These are phyloP conservation scores for Triangularia verruculosa DNA, from an alignment of 2,329 filamentous ascomycete genomes.

Conservation along the genomic window DNA sequence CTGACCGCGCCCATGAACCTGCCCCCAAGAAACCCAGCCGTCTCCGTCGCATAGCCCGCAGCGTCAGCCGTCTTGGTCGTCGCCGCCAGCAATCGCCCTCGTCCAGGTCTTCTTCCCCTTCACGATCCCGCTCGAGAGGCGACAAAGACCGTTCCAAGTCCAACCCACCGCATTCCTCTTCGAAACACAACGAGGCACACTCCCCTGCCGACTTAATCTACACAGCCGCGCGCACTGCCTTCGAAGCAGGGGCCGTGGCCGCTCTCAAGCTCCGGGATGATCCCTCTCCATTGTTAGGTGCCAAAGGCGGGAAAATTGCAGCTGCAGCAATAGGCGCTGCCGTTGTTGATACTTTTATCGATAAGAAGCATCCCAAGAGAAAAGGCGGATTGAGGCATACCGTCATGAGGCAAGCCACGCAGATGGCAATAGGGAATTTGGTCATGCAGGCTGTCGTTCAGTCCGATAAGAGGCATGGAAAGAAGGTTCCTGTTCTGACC, in stretches of 20 bases:
- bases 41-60: constrained; percentile 2
- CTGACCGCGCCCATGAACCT: not conserved
- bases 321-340: constrained; percentile 25
- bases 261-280: constrained; percentile 28
- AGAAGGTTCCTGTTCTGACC: not conserved
- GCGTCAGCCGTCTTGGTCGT: not conserved
- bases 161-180: constrained; percentile 1
- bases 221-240: constrained; percentile 16
- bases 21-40: not conserved
- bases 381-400: constrained; percentile 27
- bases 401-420: constrained; percentile 27
- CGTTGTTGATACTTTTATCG: constrained; percentile 27
- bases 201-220: constrained; percentile 12
- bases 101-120: not conserved
- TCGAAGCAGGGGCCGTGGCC: constrained; percentile 29
- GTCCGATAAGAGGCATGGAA: constrained; percentile 5
- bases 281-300: constrained; percentile 26
- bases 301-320: constrained; percentile 27
- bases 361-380: constrained; percentile 22
- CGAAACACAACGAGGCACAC: not conserved
- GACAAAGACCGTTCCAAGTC: not conserved
- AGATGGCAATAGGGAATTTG: constrained; percentile 29
- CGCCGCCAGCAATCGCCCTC: not conserved
- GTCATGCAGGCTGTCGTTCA: constrained; percentile 3
- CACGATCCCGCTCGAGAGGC: not conserved